phyloP scores from a whole-genome alignment of 345 rosid species.

The Barbarea vulgaris region DNA sequence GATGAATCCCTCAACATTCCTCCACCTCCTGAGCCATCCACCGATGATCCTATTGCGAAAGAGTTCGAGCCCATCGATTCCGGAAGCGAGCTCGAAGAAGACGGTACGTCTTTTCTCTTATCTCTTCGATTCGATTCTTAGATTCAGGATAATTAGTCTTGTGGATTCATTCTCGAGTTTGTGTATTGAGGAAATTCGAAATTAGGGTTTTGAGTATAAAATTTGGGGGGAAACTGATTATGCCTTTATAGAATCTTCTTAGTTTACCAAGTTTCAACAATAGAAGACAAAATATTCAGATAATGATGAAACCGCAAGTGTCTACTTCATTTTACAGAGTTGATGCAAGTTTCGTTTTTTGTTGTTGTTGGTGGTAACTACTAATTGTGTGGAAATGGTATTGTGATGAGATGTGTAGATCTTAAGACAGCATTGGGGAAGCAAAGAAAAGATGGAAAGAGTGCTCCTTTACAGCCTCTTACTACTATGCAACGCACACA shows the following conservation, averaged over 20 bases:
- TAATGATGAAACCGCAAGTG: not conserved
- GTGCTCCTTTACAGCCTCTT: slow-evolving; percentile 73
- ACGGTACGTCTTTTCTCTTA: slow-evolving; percentile 34
- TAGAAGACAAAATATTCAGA: not conserved
- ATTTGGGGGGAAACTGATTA: not conserved
- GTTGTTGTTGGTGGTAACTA: not conserved
- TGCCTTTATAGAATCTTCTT: not conserved
- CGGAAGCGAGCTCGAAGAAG: slow-evolving; percentile 96
- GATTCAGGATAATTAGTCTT: not conserved
- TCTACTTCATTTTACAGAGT: not conserved
- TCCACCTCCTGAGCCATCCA: slow-evolving; percentile 45
- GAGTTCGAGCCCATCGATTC: slow-evolving; percentile 65
- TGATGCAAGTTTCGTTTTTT: not conserved
- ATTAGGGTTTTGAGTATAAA: slow-evolving; percentile 8
- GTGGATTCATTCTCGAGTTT: not conserved
- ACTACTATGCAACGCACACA: slow-evolving; percentile 75
- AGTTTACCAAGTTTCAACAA: not conserved
- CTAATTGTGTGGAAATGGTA: not conserved
- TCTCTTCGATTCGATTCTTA: not conserved
- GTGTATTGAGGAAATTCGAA: not conserved
- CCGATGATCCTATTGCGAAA: slow-evolving; percentile 42
- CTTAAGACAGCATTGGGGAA: slow-evolving; percentile 86
- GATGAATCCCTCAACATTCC: slow-evolving; percentile 72
- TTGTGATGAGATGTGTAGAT: slow-evolving; percentile 47
- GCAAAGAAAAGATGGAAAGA: slow-evolving; percentile 84